Percentiles rank a stretch among this genome's conserved stretches.
phyloP scores from a whole-genome alignment of 352 stramenopile species.

The Phytophthora crassamura region DNA sequence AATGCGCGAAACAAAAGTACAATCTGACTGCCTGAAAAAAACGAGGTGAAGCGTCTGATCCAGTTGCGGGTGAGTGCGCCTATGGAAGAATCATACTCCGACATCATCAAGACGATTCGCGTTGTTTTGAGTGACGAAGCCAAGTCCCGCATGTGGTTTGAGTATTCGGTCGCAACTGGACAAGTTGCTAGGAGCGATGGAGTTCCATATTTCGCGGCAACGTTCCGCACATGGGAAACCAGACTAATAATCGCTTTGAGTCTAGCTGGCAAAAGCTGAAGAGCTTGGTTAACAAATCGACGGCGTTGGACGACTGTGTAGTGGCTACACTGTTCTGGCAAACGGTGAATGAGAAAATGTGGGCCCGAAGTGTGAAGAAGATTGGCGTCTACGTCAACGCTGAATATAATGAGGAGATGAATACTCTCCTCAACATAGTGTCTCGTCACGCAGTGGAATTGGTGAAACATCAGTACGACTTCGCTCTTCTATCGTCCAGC shows the following conservation, averaged over 20 bases:
- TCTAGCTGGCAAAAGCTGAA: not conserved
- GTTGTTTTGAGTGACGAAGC: not conserved
- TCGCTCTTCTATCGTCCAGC: not conserved
- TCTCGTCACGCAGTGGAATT: constrained; percentile 4
- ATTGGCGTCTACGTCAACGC: not conserved
- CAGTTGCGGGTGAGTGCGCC: not conserved
- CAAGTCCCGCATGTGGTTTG: not conserved
- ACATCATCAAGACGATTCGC: not conserved
- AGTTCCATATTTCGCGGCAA: not conserved
- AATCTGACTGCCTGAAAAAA: too few species aligned
- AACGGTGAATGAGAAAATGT: not conserved
- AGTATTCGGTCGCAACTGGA: too few species aligned
- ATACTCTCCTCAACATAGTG: not conserved
- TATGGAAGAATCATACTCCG: too few species aligned
- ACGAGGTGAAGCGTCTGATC: not conserved
- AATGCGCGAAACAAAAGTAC: too few species aligned
- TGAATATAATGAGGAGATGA: constrained; percentile 10
- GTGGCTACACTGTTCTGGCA: constrained; percentile 2
- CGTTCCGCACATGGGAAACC: constrained; percentile 3
- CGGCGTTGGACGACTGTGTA: not conserved
- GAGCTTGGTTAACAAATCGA: not conserved
- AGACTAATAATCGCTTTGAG: too few species aligned
- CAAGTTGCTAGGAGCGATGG: not conserved
- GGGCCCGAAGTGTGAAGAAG: not conserved
- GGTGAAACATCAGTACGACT: constrained; percentile 14